Percentiles rank a stretch among this genome's conserved stretches.
Conservation (phyloP, 2,329 filamentous ascomycete species). For the Penicillium sp. region DNA sequence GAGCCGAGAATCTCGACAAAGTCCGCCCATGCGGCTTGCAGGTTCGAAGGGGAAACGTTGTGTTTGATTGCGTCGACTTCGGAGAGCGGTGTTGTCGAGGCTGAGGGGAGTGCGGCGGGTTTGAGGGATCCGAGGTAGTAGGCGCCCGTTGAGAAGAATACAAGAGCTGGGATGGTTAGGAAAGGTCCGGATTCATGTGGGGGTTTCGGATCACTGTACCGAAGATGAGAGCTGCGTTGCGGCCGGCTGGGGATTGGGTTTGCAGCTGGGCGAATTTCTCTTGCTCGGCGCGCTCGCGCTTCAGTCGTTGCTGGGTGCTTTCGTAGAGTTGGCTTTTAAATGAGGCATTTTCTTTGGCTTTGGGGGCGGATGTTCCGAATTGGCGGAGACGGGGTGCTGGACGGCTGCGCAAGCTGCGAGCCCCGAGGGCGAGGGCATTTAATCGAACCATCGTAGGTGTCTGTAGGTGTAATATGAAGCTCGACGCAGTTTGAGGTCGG, state of each 20-base stretch:
- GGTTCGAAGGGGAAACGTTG: conserved; percentile 57
- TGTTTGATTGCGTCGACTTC: conserved; percentile 53
- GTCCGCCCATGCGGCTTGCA: conserved; percentile 66
- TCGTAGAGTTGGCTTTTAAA: conserved; percentile 65
- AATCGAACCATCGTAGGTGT: conserved; percentile 23
- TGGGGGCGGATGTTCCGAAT: conserved; percentile 23
- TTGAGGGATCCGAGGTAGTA: conserved; percentile 58
- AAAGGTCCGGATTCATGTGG: not conserved
- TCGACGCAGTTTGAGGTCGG: conserved; percentile 8
- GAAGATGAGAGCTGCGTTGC: conserved; percentile 40
- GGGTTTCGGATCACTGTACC: conserved; percentile 25
- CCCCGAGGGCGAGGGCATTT: conserved; percentile 18
- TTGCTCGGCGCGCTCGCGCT: conserved; percentile 60
- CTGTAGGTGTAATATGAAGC: conserved; percentile 3
- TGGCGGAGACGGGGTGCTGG: conserved; percentile 15
- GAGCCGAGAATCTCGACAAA: conserved; percentile 63
- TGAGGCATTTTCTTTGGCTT: conserved; percentile 39
- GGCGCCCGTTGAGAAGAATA: conserved; percentile 53
- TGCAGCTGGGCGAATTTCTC: conserved; percentile 50
- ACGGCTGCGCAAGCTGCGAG: conserved; percentile 17
- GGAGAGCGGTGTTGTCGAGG: conserved; percentile 60
- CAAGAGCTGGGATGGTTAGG: conserved; percentile 45
- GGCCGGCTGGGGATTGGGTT: conserved; percentile 40
- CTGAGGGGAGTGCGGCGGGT: conserved; percentile 47
- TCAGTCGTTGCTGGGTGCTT: conserved; percentile 59